Percentiles rank a stretch among this genome's conserved stretches.
These are phyloP conservation scores for Xylariales sp. DNA, from an alignment of 2,329 filamentous ascomycete species.

Conservation along the genomic window DNA sequence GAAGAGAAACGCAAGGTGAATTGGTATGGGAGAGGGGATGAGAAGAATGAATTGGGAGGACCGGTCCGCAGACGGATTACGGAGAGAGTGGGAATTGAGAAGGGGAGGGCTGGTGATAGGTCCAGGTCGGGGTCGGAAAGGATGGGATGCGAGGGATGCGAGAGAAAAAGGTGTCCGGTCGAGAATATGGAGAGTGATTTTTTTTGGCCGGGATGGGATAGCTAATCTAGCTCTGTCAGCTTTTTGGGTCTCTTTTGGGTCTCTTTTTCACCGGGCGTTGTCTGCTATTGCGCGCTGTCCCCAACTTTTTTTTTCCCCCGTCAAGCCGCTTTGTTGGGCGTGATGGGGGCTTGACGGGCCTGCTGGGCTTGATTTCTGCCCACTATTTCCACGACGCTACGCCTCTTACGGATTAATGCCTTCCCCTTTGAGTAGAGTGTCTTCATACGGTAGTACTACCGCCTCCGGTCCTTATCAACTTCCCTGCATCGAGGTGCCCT, in stretches of 20 bases:
- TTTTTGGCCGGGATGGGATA: not conserved
- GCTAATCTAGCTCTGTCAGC: constrained; percentile 40
- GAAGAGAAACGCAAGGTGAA: constrained; percentile 10
- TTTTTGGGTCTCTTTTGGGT: constrained; percentile 36
- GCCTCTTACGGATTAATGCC: constrained; percentile 29
- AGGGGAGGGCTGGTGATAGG: constrained; percentile 22
- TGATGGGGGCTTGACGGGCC: not conserved
- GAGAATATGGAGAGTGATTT: constrained; percentile 45
- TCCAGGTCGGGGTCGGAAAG: constrained; percentile 22
- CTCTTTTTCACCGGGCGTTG: constrained; percentile 25
- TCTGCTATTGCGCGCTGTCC: constrained; percentile 33
- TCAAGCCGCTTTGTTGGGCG: constrained; percentile 45
- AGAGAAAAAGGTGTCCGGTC: constrained; percentile 25
- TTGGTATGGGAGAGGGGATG: not conserved
- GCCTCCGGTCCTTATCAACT: constrained; percentile 23
- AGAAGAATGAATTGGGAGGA: constrained; percentile 29
- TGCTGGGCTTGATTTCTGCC: no score
- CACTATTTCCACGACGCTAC: constrained; percentile 29
- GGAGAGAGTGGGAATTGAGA: constrained; percentile 8
- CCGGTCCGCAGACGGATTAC: constrained; percentile 41
- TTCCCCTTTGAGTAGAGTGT: constrained; percentile 19
- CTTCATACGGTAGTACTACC: not conserved
- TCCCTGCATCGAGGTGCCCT: constrained; percentile 20
- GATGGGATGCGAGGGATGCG: constrained; percentile 19
- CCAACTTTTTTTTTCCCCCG: constrained; percentile 44